phyloP scores from a whole-genome alignment of 345 rosid genomes.

The Syzygium aqueum region DNA sequence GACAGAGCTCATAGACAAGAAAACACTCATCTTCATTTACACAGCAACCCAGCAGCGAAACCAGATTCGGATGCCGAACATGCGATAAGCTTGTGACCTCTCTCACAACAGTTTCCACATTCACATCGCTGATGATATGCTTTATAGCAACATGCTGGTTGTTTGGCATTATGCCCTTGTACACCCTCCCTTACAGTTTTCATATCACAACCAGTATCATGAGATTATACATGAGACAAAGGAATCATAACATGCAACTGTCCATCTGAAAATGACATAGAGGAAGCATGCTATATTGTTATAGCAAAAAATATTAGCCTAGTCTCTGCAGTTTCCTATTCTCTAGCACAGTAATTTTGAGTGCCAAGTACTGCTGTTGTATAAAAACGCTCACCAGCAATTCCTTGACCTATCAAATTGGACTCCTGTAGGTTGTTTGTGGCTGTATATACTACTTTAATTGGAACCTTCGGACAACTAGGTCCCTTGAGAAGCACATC shows the following conservation, averaged over 20 bases:
- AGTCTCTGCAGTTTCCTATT: background rate
- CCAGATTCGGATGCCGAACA: slow-evolving; percentile 32
- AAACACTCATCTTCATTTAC: slow-evolving; percentile 29
- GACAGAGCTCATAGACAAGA: slow-evolving; percentile 38
- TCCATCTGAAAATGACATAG: background rate
- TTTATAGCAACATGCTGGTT: slow-evolving; percentile 30
- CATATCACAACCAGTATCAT: background rate
- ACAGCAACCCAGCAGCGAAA: slow-evolving; percentile 34
- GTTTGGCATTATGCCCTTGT: slow-evolving; percentile 27
- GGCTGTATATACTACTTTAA: slow-evolving; percentile 26
- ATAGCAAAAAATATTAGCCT: background rate
- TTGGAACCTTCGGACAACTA: slow-evolving; percentile 16
- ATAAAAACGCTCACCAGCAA: slow-evolving; percentile 26
- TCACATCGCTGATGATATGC: slow-evolving; percentile 31
- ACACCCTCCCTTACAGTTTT: slow-evolving; percentile 33
- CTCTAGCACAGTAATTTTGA: background rate
- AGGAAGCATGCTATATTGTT: background rate
- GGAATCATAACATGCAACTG: background rate
- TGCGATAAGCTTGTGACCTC: slow-evolving; percentile 32
- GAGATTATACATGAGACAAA: background rate
- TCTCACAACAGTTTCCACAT: slow-evolving; percentile 36
- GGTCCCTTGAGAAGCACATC: slow-evolving; percentile 12
- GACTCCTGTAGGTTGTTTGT: slow-evolving; percentile 20
- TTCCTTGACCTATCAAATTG: slow-evolving; percentile 49
- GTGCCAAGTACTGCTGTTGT: background rate